These are phyloP conservation scores for Didymella exigua DNA, from an alignment of 2,329 filamentous ascomycete genomes.

Conservation along the genomic window DNA sequence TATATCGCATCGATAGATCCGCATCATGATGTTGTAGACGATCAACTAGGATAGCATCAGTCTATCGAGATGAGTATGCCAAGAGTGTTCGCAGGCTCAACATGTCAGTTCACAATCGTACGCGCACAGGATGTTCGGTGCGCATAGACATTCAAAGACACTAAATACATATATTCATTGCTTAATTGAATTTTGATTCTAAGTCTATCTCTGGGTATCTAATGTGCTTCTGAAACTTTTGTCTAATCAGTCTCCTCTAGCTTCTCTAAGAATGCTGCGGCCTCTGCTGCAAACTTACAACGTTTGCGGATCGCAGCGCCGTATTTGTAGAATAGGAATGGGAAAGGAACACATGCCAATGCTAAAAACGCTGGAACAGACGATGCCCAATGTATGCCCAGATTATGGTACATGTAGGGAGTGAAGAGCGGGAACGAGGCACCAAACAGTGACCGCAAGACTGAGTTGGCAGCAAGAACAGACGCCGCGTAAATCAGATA, in stretches of 20 bases:
- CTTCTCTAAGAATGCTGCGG: slow-evolving; percentile 61
- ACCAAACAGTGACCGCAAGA: slow-evolving; percentile 55
- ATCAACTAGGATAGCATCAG: too few relatives aligned
- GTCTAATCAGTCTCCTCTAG: slow-evolving; percentile 32
- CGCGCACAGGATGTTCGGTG: too few relatives aligned
- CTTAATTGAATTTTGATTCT: not conserved
- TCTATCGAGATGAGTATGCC: too few relatives aligned
- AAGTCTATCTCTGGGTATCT: not conserved
- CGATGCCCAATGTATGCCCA: slow-evolving; percentile 57
- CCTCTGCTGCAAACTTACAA: slow-evolving; percentile 71
- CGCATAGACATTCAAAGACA: too few relatives aligned
- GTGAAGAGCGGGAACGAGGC: slow-evolving; percentile 57
- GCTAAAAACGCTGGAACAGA: slow-evolving; percentile 55
- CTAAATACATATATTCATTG: too few relatives aligned
- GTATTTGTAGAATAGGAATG: slow-evolving; percentile 74
- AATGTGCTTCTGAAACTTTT: not conserved
- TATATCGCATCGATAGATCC: not conserved
- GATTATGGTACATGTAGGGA: slow-evolving; percentile 51
- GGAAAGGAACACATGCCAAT: slow-evolving; percentile 56
- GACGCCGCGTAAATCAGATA: slow-evolving; percentile 48
- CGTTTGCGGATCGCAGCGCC: slow-evolving; percentile 64
- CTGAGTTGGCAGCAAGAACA: slow-evolving; percentile 49
- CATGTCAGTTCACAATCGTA: too few relatives aligned
- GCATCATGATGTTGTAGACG: not conserved
- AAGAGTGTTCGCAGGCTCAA: too few relatives aligned